Base-by-base conservation (phyloP, 768 basidiomycete species). In the Boletellus ananiceps region DNA sequence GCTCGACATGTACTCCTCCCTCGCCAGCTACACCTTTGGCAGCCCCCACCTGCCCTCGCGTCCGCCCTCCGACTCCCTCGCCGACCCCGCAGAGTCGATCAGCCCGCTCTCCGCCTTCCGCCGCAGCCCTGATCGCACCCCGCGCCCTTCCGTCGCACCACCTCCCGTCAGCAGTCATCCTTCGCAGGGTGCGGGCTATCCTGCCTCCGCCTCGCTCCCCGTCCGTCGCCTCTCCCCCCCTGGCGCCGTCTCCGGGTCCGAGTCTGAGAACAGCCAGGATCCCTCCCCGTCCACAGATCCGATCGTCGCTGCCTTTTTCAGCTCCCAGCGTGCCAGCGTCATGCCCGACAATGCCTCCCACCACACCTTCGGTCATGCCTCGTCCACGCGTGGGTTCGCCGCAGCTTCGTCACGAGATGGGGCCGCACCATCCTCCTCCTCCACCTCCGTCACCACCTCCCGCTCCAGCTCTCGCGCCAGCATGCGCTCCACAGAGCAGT, bases 301-400 rank as follows among this genome's bases (percentile, higher is more conserved):
- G 51, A 49, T 54, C 62, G 58, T 49, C 58, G 54, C 50, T 52
- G 55, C 59, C 42, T 49, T 41, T 46, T 51, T 32, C 40, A 46
- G 38, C 35, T 27, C 53, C 44, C 66, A 35, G 43, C 63, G 48
- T 66, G 55, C 43, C 52, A 57, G 49, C 29, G 49, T 68, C 58
- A 48, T 64, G 44, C 43, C 69, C 7, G 78, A 81, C 60, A 67
- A 71, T 8, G 71, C 72, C 25, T 81, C 78, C 13, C 72, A 69
- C 49, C 70, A 76, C 55, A 79, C 78, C 1, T 78, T 78, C 49
- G 81, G 75, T 47, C 67, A 62, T 44, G 74, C 74, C 11, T 73
- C 72, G 38, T 55, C 62, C 48, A 33, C 52, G 32, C 58, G 59
- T 50, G 54, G 60, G 44, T 51, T 50, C 31, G 51, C 25, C 39